Evolutionary conservation across 371 early-diverging fungal species (phyloP), one percentile per base, ranked within the genome.

Genomic region (Mucor sp.): DNA sequence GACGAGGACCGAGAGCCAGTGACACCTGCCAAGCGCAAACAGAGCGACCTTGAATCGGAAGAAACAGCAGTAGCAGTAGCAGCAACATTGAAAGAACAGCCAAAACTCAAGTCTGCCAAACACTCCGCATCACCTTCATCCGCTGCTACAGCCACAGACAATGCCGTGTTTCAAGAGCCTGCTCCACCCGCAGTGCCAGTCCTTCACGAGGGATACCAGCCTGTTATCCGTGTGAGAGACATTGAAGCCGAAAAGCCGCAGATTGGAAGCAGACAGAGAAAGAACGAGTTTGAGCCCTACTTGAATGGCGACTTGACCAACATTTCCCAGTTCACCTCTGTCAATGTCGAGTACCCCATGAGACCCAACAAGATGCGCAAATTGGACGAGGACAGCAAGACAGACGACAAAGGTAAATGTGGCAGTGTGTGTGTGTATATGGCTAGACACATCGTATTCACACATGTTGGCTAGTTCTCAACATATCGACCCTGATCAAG

Each of bases 251-350:
- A 80, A 28, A 76, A 77, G 32, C 84, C 82, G 27, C 75, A 79
- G 39, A 66, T 71, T 2, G 83, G 83, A 17, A 78, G 81, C 66
- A 79, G 89, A 28, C 74, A 83, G 35, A 77, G 87, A 69, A 87
- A 86, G 68, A 87, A 85, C 48, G 90, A 90, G 65, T 87, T 87
- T 69, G 90, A 90, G 56, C 91, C 90, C 6, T 83, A 89, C 32
- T 63, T 76, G n/a, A 85, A 86, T 69, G 89, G 88, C 1, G 90
- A 91, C 4, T 79, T 89, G 9, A 78, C 85, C 37, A 91, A 90
- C 66, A 87, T 90, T 12, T 87, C 89, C 3, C 84, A 81, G 15
- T 75, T 67, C 27, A 81, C 77, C 8, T 70, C 67, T 17, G 56
- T 74, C 1, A 70, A 78, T 66, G 74, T 80, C 6, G 83, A 79